These are phyloP conservation scores for Celoporthe dispersa DNA, from an alignment of 2,329 filamentous ascomycete genomes.

Conservation along the genomic window DNA sequence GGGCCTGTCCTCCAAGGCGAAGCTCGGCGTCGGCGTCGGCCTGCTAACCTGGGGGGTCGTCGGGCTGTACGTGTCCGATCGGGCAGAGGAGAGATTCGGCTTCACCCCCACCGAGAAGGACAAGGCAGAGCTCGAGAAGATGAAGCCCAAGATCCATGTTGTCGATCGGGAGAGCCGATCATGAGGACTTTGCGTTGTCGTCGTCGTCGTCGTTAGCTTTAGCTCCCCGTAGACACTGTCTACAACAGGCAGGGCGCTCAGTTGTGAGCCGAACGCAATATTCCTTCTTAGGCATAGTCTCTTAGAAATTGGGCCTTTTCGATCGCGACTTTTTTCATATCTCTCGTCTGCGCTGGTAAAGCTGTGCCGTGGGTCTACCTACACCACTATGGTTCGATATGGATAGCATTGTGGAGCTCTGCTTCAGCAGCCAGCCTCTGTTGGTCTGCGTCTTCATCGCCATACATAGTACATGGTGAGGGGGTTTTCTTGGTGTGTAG, in stretches of 20 bases:
- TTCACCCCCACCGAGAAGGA: conserved; percentile 76
- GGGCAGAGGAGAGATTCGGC: conserved; percentile 73
- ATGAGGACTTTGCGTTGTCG: conserved; percentile 16
- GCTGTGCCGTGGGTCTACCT: neutral
- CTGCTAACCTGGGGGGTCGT: conserved; percentile 76
- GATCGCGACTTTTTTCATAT: neutral
- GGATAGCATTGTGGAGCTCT: neutral
- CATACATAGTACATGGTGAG: neutral
- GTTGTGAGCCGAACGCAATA: neutral
- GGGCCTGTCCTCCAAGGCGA: conserved; percentile 71
- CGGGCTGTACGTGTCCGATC: conserved; percentile 75
- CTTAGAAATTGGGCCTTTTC: neutral
- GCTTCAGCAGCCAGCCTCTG: neutral
- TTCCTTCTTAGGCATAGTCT: neutral
- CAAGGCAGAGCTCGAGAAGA: conserved; percentile 65
- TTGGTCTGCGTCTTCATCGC: neutral
- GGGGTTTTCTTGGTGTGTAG: neutral
- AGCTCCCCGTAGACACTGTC: neutral
- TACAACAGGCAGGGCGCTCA: neutral
- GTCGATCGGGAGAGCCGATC: conserved; percentile 54
- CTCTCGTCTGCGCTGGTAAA: neutral
- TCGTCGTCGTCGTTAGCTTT: neutral
- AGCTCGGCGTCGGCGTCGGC: conserved; percentile 72
- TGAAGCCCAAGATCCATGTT: conserved; percentile 64
- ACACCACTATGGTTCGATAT: neutral